Evolutionary conservation across 805 yeast genomes (phyloP).

Genomic region (Komagataella mondaviorum): DNA sequence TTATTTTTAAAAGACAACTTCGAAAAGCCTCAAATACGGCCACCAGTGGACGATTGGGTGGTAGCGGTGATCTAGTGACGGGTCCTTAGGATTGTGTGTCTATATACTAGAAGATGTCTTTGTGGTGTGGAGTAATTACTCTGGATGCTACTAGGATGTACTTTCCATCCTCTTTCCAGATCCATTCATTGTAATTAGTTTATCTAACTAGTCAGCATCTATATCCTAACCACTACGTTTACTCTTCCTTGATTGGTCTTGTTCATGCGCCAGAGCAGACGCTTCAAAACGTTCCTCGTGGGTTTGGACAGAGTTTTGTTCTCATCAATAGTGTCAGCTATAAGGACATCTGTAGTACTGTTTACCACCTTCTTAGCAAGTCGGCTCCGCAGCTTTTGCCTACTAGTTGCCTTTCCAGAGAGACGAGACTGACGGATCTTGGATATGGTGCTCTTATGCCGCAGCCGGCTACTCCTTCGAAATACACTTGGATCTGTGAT

Average conservation of each 20-base stretch:
- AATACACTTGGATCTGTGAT: slow-evolving; percentile 19
- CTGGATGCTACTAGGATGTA: neutral
- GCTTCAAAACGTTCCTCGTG: neutral
- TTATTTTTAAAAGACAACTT: no score
- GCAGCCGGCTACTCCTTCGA: slow-evolving; percentile 3
- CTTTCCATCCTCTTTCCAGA: neutral
- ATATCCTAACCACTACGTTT: neutral
- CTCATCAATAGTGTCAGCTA: neutral
- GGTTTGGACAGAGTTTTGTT: neutral
- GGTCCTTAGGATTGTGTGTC: neutral
- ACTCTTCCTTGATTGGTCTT: neutral
- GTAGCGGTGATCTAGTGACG: neutral
- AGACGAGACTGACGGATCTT: slow-evolving; percentile 17
- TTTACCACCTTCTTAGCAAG: slow-evolving; percentile 1
- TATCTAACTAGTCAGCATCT: neutral
- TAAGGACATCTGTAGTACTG: neutral
- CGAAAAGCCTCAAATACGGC: neutral
- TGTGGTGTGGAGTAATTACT: no score
- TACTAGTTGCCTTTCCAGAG: slow-evolving; percentile 7
- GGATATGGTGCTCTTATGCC: slow-evolving; percentile 6
- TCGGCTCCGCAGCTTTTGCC: slow-evolving; percentile 1
- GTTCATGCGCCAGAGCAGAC: neutral
- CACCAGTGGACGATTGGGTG: neutral
- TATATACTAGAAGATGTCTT: neutral
- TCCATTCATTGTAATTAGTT: neutral